phyloP scores from a whole-genome alignment of 805 yeast species.

The Ogataea allantospora region DNA sequence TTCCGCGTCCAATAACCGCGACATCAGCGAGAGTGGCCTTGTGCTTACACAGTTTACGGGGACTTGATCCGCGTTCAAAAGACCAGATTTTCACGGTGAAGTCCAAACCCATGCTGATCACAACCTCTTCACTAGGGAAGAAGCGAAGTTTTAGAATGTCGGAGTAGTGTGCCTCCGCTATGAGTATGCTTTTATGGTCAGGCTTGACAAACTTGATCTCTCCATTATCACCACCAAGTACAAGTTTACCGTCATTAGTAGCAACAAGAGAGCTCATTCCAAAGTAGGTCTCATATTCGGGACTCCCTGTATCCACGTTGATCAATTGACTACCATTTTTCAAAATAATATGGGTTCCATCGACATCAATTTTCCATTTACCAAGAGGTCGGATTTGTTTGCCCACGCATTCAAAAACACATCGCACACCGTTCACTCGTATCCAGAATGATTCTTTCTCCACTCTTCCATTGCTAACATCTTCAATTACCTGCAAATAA shows the following conservation, averaged over 20 bases:
- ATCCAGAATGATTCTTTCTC: slow-evolving; percentile 18
- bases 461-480: slow-evolving; percentile 10
- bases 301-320: neutral
- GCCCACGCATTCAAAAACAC: slow-evolving; percentile 5
- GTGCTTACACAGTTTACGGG: slow-evolving; percentile 54
- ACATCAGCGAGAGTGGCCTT: slow-evolving; percentile 46
- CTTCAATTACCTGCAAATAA: slow-evolving; percentile 17
- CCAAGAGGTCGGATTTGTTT: slow-evolving; percentile 1
- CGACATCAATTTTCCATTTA: neutral
- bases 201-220: slow-evolving; percentile 12
- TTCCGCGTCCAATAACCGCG: slow-evolving; percentile 58
- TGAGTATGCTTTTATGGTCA: neutral
- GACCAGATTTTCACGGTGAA: slow-evolving; percentile 63
- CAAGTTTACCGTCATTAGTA: slow-evolving; percentile 12
- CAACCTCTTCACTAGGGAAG: slow-evolving; percentile 66
- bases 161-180: slow-evolving; percentile 47
- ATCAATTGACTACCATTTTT: neutral
- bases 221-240: slow-evolving; percentile 21
- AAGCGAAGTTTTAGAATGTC: slow-evolving; percentile 44
- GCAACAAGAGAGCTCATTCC: slow-evolving; percentile 9
- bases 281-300: neutral
- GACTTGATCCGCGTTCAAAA: slow-evolving; percentile 42
- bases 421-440: slow-evolving; percentile 9
- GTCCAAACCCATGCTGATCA: slow-evolving; percentile 59
- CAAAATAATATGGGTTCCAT: neutral